Percentiles rank a stretch among this genome's conserved stretches.
Evolutionary conservation across 495 filamentous ascomycete species (phyloP).

Genomic region (Penicillium tannophilum): DNA sequence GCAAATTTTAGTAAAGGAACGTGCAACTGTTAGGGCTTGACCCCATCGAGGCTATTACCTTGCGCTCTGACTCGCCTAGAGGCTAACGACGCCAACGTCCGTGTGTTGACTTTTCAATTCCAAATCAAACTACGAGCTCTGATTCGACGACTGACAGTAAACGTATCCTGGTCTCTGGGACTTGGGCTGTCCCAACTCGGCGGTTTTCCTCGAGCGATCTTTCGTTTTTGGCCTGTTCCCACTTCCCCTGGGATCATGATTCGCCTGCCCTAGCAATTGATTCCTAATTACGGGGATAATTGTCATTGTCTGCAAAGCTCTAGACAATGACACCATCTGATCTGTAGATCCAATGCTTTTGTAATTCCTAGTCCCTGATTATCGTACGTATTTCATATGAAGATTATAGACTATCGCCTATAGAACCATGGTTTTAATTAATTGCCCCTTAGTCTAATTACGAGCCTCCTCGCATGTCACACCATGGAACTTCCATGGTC

Average conservation of each 20-base stretch:
- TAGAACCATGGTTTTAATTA: not conserved
- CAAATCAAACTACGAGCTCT: conserved; percentile 24
- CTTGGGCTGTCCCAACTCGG: conserved; percentile 33
- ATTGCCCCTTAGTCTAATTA: not conserved
- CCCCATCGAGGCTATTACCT: conserved; percentile 11
- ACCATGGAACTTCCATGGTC: conserved; percentile 27
- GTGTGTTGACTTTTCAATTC: conserved; percentile 24
- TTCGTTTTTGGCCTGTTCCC: conserved; percentile 20
- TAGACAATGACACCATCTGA: conserved; percentile 6
- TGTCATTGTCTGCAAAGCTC: conserved; percentile 1
- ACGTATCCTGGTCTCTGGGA: conserved; percentile 41
- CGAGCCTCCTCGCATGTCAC: conserved; percentile 35
- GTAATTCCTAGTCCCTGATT: not conserved
- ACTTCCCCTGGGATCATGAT: conserved; percentile 4
- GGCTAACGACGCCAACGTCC: conserved; percentile 23
- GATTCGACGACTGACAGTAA: conserved; percentile 40
- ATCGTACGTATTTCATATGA: not conserved
- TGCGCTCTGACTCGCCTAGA: conserved; percentile 23
- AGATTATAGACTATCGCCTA: not conserved
- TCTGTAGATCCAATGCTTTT: conserved; percentile 1
- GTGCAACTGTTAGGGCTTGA: conserved; percentile 23
- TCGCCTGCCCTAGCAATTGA: conserved; percentile 8
- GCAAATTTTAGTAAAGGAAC: conserved; percentile 10
- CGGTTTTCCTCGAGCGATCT: conserved; percentile 40
- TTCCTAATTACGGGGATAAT: not conserved